These are phyloP conservation scores for Dictyostelium discoideum DNA, from an alignment of 78 protist species.

Conservation along the genomic window dicty_2.7 NC_007090.3:4573001-4573500, in stretches of 20 bases:
- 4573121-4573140: slow-evolving; percentile 39
- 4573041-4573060: slow-evolving; percentile 51
- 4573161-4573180: slow-evolving; percentile 84
- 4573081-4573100: slow-evolving; percentile 65
- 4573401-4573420: slow-evolving; percentile 57
- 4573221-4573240: slow-evolving; percentile 71
- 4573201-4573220: slow-evolving; percentile 56
- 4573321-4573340: slow-evolving; percentile 78
- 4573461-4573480: background rate
- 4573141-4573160: slow-evolving; percentile 66
- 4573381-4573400: slow-evolving; percentile 42
- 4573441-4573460: slow-evolving; percentile 12
- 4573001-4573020: slow-evolving; percentile 9
- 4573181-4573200: slow-evolving; percentile 69
- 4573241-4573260: slow-evolving; percentile 75
- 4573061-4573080: slow-evolving; percentile 82
- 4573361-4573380: slow-evolving; percentile 64
- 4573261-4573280: slow-evolving; percentile 36
- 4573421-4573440: slow-evolving; percentile 33
- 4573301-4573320: slow-evolving; percentile 85
- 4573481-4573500: background rate
- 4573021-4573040: slow-evolving; percentile 9
- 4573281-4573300: slow-evolving; percentile 81
- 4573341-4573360: slow-evolving; percentile 72
- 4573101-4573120: slow-evolving; percentile 12